These are phyloP conservation scores for Eucalyptus polybractea DNA, from an alignment of 345 rosid genomes.

Conservation along the genomic window DNA sequence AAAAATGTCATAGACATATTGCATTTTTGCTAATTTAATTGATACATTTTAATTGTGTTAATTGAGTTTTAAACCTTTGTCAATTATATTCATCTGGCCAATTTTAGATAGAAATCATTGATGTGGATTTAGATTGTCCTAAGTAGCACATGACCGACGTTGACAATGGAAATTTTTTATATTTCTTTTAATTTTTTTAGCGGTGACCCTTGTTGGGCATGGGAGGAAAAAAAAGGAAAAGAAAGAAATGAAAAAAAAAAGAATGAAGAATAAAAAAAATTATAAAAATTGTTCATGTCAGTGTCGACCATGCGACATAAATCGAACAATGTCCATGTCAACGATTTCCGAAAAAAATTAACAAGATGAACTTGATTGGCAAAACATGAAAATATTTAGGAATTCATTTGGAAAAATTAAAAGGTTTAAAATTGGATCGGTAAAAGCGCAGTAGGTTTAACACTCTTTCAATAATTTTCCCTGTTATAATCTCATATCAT, in stretches of 20 bases:
- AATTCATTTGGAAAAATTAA: not conserved
- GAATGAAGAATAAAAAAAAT: too few species aligned
- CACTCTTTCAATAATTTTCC: not conserved
- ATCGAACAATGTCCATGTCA: accelerated
- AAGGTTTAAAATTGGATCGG: not conserved
- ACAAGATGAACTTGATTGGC: not conserved
- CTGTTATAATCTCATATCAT: not conserved
- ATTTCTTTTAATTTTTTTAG: not conserved
- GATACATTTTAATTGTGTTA: not conserved
- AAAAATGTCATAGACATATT: not conserved
- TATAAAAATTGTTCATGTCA: not conserved
- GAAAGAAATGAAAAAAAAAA: too few species aligned
- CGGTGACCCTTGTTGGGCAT: accelerated
- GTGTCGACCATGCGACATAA: accelerated
- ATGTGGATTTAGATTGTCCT: accelerated
- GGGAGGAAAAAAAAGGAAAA: not conserved
- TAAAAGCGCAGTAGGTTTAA: not conserved
- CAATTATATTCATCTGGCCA: not conserved
- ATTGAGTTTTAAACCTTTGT: accelerated
- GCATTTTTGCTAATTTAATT: not conserved
- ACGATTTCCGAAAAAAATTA: accelerated
- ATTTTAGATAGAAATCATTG: not conserved
- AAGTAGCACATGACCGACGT: too few species aligned
- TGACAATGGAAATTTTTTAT: not conserved
- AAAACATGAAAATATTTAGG: not conserved